Percentiles rank a stretch among this genome's conserved stretches.
phyloP scores from a whole-genome alignment of 305 asterid genomes.

The Solanum hybrid region DNA sequence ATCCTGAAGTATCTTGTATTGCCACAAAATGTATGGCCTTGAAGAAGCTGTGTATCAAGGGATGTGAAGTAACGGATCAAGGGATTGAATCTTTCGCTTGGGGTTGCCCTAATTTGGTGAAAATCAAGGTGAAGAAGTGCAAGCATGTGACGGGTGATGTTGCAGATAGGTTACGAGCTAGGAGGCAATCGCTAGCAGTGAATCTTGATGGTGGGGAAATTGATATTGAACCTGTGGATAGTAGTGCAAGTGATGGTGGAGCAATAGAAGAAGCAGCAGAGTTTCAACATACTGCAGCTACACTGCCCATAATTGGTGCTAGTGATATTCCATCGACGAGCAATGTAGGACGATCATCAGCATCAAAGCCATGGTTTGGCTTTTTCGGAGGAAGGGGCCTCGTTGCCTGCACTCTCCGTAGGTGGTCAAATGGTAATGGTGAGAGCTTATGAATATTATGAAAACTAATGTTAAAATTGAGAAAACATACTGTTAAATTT shows the following conservation, averaged over 20 bases:
- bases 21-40: slow-evolving; percentile 37
- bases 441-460: slow-evolving; percentile 23
- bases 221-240: slow-evolving; percentile 31
- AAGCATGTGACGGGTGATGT: slow-evolving; percentile 33
- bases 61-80: slow-evolving; percentile 41
- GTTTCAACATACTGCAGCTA: slow-evolving; percentile 19
- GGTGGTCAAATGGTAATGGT: slow-evolving; percentile 50
- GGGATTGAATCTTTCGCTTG: slow-evolving; percentile 47
- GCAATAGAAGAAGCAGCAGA: slow-evolving; percentile 36
- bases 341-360: slow-evolving; percentile 29
- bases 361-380: slow-evolving; percentile 44
- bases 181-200: slow-evolving; percentile 30
- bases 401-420: slow-evolving; percentile 64
- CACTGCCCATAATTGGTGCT: slow-evolving; percentile 7
- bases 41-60: slow-evolving; percentile 55
- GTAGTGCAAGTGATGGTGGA: slow-evolving; percentile 50
- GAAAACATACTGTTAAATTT: slow-evolving; percentile 3
- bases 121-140: slow-evolving; percentile 59
- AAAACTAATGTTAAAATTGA: slow-evolving; percentile 2
- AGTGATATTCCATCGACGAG: slow-evolving; percentile 29
- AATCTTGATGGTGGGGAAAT: slow-evolving; percentile 38
- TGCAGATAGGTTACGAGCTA: slow-evolving; percentile 33
- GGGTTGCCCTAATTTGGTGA: slow-evolving; percentile 55
- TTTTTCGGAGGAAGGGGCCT: slow-evolving; percentile 55
- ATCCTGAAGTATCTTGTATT: slow-evolving; percentile 38